These are phyloP conservation scores for Aspergillus egyptiacus DNA, from an alignment of 495 filamentous ascomycete species.

Conservation along the genomic window DNA sequence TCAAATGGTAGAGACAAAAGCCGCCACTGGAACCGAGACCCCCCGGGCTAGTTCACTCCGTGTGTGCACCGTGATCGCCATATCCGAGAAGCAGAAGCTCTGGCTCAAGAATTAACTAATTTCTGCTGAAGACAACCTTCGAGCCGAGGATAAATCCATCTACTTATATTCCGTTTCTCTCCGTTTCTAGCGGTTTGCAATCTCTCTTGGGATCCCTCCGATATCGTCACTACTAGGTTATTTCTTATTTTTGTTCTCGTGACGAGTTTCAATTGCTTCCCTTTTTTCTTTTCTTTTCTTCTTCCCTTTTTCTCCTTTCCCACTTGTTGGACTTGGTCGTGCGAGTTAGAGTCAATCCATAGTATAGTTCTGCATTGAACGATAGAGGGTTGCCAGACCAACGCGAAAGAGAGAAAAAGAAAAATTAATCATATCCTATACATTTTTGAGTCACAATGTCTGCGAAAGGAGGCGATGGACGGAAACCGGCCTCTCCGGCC, in stretches of 20 bases:
- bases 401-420: too few relatives aligned
- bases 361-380: too few relatives aligned
- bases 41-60: neutral
- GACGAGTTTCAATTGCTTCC: slow-evolving; percentile 8
- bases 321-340: too few relatives aligned
- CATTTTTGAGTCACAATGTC: slow-evolving; percentile 47
- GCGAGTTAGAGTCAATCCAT: too few relatives aligned
- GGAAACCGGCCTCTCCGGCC: slow-evolving; percentile 75
- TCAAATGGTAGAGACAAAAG: slow-evolving; percentile 13
- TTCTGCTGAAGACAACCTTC: neutral
- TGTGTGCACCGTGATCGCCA: slow-evolving; percentile 18
- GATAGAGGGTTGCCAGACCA: too few relatives aligned
- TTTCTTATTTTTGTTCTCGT: slow-evolving; percentile 1
- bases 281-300: slow-evolving; percentile 6
- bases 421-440: slow-evolving; percentile 11
- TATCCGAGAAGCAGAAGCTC: slow-evolving; percentile 16
- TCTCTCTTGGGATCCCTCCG: slow-evolving; percentile 20
- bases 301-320: slow-evolving; percentile 1
- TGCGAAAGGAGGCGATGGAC: slow-evolving; percentile 62
- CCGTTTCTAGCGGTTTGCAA: slow-evolving; percentile 12
- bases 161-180: slow-evolving; percentile 28
- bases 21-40: slow-evolving; percentile 28
- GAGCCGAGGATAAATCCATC: slow-evolving; percentile 14
- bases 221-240: slow-evolving; percentile 16
- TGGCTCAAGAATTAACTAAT: neutral